Conservation (phyloP, 2,329 filamentous ascomycete species). For the Aspergillus sp. region DNA sequence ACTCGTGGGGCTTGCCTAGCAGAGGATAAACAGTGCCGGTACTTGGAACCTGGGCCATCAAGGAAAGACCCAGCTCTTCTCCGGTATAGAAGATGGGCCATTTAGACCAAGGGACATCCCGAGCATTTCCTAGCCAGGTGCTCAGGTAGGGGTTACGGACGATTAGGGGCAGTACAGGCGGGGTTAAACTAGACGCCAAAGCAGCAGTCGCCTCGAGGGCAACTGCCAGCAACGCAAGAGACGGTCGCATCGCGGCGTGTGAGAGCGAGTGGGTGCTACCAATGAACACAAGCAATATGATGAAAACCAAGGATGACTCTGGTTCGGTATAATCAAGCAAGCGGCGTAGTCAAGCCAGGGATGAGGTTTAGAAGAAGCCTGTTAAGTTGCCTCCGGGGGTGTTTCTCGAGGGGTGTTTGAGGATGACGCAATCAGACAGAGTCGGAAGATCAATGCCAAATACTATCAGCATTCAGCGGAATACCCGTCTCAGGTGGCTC, state of each 20-base stretch:
- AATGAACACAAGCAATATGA: background rate
- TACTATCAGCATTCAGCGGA: background rate
- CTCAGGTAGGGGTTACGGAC: slow-evolving; percentile 77
- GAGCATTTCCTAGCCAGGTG: slow-evolving; percentile 71
- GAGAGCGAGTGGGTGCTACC: background rate
- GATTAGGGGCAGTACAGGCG: slow-evolving; percentile 70
- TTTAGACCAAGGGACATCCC: slow-evolving; percentile 73
- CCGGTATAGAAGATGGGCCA: slow-evolving; percentile 89
- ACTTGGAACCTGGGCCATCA: slow-evolving; percentile 62
- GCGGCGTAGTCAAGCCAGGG: background rate
- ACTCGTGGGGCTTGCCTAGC: slow-evolving; percentile 66
- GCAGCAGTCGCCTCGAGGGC: slow-evolving; percentile 44
- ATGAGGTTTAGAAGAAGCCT: background rate
- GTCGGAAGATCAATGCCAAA: background rate
- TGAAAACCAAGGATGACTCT: background rate
- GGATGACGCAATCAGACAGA: slow-evolving; percentile 17
- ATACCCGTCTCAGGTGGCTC: background rate
- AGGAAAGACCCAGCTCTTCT: slow-evolving; percentile 63
- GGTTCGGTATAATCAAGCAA: background rate
- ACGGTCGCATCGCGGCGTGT: slow-evolving; percentile 30
- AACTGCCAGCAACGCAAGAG: slow-evolving; percentile 31
- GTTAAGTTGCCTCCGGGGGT: background rate
- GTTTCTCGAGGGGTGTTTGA: background rate
- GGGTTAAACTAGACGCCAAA: slow-evolving; percentile 55
- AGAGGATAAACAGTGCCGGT: slow-evolving; percentile 63